Percentiles rank a stretch among this genome's conserved stretches.
Evolutionary conservation across 2,329 filamentous ascomycete species (phyloP).

Genomic region (Parastagonospora nodorum): DNA sequence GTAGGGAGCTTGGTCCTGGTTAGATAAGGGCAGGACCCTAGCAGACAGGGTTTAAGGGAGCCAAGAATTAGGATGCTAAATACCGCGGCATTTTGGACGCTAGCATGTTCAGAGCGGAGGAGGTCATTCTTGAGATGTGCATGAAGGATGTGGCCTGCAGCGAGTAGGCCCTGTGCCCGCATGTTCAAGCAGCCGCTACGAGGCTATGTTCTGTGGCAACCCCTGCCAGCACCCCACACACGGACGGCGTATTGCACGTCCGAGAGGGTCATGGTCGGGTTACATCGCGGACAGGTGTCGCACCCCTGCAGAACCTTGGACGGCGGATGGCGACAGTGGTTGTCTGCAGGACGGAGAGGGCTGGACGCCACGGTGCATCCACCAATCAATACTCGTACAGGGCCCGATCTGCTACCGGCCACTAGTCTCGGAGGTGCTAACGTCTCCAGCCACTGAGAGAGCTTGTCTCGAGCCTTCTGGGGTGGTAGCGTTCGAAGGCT

Average conservation of each 20-base stretch:
- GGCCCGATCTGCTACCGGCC: conserved; percentile 40
- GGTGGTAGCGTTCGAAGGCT: conserved; percentile 24
- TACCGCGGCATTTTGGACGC: conserved; percentile 39
- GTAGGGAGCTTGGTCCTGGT: conserved; percentile 42
- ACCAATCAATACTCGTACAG: conserved; percentile 30
- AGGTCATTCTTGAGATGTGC: conserved; percentile 38
- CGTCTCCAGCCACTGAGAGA: conserved; percentile 35
- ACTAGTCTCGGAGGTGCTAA: conserved; percentile 41
- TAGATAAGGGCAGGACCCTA: conserved; percentile 46
- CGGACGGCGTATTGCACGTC: conserved; percentile 40
- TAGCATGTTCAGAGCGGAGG: conserved; percentile 39
- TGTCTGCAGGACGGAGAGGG: conserved; percentile 42
- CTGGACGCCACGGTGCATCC: conserved; percentile 34
- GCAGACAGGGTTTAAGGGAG: conserved; percentile 29
- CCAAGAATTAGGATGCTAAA: conserved; percentile 41
- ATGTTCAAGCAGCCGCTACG: conserved; percentile 40
- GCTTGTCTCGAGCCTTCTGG: conserved; percentile 19
- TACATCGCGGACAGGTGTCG: conserved; percentile 41
- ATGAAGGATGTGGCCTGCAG: conserved; percentile 36
- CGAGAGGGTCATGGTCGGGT: conserved; percentile 38
- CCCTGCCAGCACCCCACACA: conserved; percentile 42
- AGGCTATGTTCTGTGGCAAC: conserved; percentile 42
- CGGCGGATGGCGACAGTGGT: conserved; percentile 32
- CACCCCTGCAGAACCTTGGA: conserved; percentile 31
- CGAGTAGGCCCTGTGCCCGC: conserved; percentile 39